A percentile compares a stretch with the other conserved stretches of the same genome.
These are phyloP conservation scores for Aspergillus incahuasiensis DNA, from an alignment of 495 filamentous ascomycete species.

Conservation along the genomic window DNA sequence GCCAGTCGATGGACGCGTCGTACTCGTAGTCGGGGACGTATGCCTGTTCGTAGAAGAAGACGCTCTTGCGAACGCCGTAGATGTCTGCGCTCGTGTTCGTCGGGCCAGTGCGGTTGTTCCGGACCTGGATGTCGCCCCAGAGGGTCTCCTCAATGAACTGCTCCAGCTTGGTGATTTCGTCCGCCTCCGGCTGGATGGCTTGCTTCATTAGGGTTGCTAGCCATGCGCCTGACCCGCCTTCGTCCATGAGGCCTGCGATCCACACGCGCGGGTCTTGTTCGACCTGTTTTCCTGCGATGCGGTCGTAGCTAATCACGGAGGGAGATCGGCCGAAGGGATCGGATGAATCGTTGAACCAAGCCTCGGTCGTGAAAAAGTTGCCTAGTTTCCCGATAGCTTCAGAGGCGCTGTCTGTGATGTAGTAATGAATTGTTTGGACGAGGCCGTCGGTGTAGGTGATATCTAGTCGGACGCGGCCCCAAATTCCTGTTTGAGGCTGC, in stretches of 20 bases:
- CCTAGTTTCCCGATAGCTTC: slow-evolving; percentile 27
- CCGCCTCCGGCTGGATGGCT: slow-evolving; percentile 33
- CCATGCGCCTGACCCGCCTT: slow-evolving; percentile 46
- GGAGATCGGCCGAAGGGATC: slow-evolving; percentile 47
- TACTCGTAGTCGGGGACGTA: slow-evolving; percentile 25
- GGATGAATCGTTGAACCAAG: slow-evolving; percentile 37
- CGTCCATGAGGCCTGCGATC: slow-evolving; percentile 50
- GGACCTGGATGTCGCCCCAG: slow-evolving; percentile 35
- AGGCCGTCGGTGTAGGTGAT: slow-evolving; percentile 38
- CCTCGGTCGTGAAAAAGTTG: slow-evolving; percentile 33
- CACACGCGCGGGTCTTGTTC: slow-evolving; percentile 48
- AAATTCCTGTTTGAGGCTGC: slow-evolving; percentile 4
- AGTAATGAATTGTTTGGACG: slow-evolving; percentile 47
- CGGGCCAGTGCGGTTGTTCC: slow-evolving; percentile 8
- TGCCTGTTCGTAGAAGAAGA: slow-evolving; percentile 47
- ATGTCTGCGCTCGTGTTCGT: not conserved
- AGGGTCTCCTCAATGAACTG: slow-evolving; percentile 40
- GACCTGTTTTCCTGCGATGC: slow-evolving; percentile 31
- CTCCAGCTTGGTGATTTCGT: slow-evolving; percentile 44
- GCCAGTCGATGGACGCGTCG: slow-evolving; percentile 28
- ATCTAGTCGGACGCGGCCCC: slow-evolving; percentile 35
- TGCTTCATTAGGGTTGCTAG: slow-evolving; percentile 47
- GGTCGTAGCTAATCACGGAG: slow-evolving; percentile 48
- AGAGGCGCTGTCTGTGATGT: slow-evolving; percentile 37
- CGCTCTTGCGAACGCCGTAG: slow-evolving; percentile 42